Conservation (phyloP, 176 grass and related monocot species). For the Bolboschoenus planiculmis region DNA sequence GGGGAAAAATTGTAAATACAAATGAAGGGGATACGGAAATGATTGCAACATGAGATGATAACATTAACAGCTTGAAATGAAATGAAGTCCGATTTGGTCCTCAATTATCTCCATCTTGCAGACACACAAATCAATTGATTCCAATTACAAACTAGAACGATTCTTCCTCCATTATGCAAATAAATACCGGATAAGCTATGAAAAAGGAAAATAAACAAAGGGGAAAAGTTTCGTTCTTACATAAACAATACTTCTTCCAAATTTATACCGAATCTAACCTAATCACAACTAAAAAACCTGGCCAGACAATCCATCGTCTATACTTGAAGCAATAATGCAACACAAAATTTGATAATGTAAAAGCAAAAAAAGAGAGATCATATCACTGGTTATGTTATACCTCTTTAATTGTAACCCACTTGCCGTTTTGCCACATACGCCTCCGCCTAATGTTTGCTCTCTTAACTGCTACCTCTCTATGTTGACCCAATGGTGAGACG, state of each 20-base stretch:
- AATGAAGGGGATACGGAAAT: not conserved
- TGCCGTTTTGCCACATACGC: not conserved
- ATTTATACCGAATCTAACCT: not conserved
- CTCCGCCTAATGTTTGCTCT: slow-evolving; percentile 7
- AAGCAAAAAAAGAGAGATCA: not conserved
- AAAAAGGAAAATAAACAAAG: not conserved
- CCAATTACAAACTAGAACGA: not conserved
- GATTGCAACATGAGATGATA: not conserved
- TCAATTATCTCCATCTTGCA: not conserved
- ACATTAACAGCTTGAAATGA: not conserved
- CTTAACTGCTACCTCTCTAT: slow-evolving; percentile 17
- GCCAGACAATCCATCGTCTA: not conserved
- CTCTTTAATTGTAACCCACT: slow-evolving; percentile 48
- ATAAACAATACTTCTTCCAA: not conserved
- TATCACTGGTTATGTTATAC: slow-evolving; percentile 25
- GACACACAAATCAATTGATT: not conserved
- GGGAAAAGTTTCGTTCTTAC: not conserved
- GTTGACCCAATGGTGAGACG: slow-evolving; percentile 29
- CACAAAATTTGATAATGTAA: not conserved
- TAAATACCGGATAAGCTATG: not conserved
- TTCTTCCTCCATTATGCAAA: not conserved
- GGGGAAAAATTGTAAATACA: not conserved
- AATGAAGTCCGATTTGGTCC: not conserved
- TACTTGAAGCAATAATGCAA: not conserved
- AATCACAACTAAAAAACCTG: not conserved